Base-by-base conservation (phyloP, 2,329 filamentous ascomycete species). In the Cladosporium phlei region DNA sequence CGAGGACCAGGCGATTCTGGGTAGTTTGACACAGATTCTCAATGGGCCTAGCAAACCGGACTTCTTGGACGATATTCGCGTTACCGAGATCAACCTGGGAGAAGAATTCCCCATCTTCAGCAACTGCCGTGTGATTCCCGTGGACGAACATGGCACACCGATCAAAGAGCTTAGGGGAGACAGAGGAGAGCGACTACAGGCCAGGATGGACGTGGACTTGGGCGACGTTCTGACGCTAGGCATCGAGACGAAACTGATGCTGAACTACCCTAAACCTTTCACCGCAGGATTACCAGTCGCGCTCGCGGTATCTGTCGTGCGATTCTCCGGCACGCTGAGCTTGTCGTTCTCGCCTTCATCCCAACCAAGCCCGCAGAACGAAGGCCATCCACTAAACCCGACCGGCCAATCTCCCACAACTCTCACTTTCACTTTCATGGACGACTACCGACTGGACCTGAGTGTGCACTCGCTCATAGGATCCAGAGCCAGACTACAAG, bases 81-180 rank as follows among this genome's bases (percentile, higher is more conserved):
- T 98, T 45, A 95, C 90, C 2, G 91, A 98, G 68, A 82, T 98
- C 50, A 94, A 85, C 40, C 74, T 98, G 4, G 93, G 93, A 22
- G 93, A 98, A 59, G 93, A 98, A 59, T 98, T 97, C 55, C 93
- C 93, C 21, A 98, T 98, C 44, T 95, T 98, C 67, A 96, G 90
- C 72, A 98, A 98, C 66, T 97, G 93, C 62, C 82, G 93, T 49
- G 86, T 98, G 46, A 96, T 96, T 51, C 88, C 90, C 2, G 87
- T 96, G 0, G 84, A 88, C 58, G 86, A 91, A 56, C 85, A 90
- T 65, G 85, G 85, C 1, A 66, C 70, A 34, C 70, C 83, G 27
- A 75, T 72, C 14, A 64, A 58, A 57, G 66, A 54, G 63, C 52
- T 65, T 5, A 62, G 57, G 12, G 66, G 63, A 12, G 70, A 68